A percentile compares a stretch with the other conserved stretches of the same genome.
Evolutionary conservation across 768 basidiomycete species (phyloP).

Genomic region (Rhodosporidiobolus odoratus): DNA sequence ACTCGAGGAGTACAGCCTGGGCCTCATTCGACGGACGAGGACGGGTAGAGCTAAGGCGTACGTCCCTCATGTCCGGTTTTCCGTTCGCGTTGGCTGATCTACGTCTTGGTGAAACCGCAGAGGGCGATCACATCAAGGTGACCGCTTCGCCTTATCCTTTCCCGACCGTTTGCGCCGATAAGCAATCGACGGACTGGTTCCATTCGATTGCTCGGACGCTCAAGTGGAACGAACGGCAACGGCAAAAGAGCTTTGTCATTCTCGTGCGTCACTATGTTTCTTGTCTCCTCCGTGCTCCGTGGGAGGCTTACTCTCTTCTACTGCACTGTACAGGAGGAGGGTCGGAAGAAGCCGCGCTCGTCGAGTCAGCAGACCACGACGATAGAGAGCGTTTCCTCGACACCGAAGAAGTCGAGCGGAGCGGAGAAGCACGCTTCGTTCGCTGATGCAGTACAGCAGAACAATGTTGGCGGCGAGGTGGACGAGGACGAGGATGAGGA

Average conservation of each 20-base stretch:
- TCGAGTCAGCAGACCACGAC: background rate
- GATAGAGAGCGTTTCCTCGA: background rate
- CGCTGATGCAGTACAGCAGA: background rate
- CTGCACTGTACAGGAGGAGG: slow-evolving; percentile 22
- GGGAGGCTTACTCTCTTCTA: too few relatives aligned
- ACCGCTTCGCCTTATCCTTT: slow-evolving; percentile 96
- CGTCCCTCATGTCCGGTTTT: slow-evolving; percentile 45
- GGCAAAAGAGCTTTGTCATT: slow-evolving; percentile 97
- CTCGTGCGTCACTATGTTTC: slow-evolving; percentile 53
- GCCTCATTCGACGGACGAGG: slow-evolving; percentile 97
- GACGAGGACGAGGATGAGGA: slow-evolving; percentile 27
- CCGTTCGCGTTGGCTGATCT: background rate
- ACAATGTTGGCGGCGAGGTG: background rate
- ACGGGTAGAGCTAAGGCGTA: slow-evolving; percentile 89
- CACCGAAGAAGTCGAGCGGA: background rate
- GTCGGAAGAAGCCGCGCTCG: slow-evolving; percentile 23
- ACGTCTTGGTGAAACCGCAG: slow-evolving; percentile 49
- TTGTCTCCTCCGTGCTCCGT: background rate
- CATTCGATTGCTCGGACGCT: slow-evolving; percentile 90
- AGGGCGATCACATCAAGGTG: slow-evolving; percentile 99
- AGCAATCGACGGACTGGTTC: slow-evolving; percentile 99
- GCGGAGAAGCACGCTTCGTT: slow-evolving; percentile 14
- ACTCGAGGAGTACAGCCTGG: slow-evolving; percentile 97
- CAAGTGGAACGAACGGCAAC: slow-evolving; percentile 98
- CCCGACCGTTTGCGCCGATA: slow-evolving; percentile 96